Evolutionary conservation across 169 alveolate genomes (phyloP).

Genomic region (Eimeria praecox): DNA sequence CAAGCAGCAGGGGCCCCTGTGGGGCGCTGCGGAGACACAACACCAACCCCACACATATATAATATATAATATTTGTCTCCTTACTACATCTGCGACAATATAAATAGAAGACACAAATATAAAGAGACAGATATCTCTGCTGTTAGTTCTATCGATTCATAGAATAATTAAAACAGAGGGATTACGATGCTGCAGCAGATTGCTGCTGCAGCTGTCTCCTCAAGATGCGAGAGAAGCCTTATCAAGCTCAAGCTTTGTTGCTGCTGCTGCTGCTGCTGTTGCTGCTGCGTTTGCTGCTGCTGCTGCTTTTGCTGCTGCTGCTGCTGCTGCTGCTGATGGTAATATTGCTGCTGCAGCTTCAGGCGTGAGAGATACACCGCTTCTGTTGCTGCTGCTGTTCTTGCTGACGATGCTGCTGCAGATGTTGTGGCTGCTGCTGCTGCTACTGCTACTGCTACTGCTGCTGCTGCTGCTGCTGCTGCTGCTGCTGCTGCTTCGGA

Average conservation of each 20-base stretch:
- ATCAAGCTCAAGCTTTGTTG: not conserved
- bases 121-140: no score
- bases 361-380: no score
- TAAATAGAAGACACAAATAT: no score
- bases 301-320: not conserved
- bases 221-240: no score
- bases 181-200: not conserved
- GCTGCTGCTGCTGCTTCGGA: not conserved
- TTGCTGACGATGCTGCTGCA: not conserved
- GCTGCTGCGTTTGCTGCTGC: not conserved
- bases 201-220: not conserved
- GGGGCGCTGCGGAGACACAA: no score
- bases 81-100: no score
- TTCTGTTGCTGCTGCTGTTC: not conserved
- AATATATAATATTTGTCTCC: no score
- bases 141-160: no score
- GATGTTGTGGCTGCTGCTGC: not conserved
- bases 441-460: not conserved
- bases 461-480: not conserved
- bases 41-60: no score
- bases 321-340: not conserved
- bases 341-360: not conserved
- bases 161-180: no score
- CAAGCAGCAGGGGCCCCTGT: no score
- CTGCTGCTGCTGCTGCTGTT: constrained; percentile 1